Conservation (phyloP, 1,284 basidiomycete species). For the Cutaneotrichosporon sp. region DNA sequence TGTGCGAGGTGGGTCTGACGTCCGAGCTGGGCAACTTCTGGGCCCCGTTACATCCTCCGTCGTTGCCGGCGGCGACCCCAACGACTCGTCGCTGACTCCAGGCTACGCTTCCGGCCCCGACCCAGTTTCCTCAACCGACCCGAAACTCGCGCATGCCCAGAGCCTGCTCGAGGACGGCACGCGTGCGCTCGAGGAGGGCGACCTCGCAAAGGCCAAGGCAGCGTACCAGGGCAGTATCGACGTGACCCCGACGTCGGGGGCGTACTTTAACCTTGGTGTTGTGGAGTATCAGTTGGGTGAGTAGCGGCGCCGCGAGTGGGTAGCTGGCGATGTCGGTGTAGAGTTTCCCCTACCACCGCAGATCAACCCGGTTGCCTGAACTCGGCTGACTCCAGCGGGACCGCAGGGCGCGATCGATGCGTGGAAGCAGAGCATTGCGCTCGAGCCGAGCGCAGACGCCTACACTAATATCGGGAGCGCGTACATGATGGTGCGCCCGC, state of each 20-base stretch:
- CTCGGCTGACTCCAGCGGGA: neutral
- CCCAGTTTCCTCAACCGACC: slow-evolving; percentile 73
- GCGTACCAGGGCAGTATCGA: slow-evolving; percentile 75
- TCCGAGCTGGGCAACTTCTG: no score
- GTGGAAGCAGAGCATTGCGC: slow-evolving; percentile 77
- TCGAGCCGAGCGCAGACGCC: slow-evolving; percentile 83
- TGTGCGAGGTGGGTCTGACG: neutral
- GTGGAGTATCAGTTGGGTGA: slow-evolving; percentile 45
- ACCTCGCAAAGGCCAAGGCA: slow-evolving; percentile 70
- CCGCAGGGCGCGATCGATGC: slow-evolving; percentile 70
- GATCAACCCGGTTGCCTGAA: no score
- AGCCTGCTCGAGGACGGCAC: slow-evolving; percentile 81
- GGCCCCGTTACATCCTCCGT: no score
- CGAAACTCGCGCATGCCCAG: slow-evolving; percentile 74
- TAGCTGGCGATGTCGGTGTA: no score
- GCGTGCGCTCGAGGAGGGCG: slow-evolving; percentile 79
- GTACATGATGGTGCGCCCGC: slow-evolving; percentile 79
- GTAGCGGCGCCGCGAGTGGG: neutral
- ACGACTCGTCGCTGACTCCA: slow-evolving; percentile 45
- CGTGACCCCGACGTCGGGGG: slow-evolving; percentile 66
- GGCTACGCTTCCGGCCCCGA: slow-evolving; percentile 77
- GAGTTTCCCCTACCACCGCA: no score
- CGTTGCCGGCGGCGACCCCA: no score
- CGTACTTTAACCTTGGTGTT: slow-evolving; percentile 46
- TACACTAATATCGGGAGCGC: slow-evolving; percentile 93